These are phyloP conservation scores for Sisymbrium irio DNA, from an alignment of 345 rosid species.

Conservation along the genomic window DNA sequence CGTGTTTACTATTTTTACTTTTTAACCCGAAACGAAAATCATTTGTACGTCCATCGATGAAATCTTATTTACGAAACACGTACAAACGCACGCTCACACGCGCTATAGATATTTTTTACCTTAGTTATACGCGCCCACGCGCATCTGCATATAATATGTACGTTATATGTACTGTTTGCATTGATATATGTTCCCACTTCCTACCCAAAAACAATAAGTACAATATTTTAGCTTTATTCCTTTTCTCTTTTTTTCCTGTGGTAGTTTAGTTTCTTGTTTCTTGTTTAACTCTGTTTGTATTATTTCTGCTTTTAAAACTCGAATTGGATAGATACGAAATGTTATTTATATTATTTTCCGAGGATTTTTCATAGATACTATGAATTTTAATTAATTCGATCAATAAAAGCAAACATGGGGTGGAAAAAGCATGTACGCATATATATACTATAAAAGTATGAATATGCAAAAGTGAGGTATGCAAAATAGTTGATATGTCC, in stretches of 20 bases:
- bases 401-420: constrained; percentile 26
- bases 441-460: not conserved
- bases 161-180: not conserved
- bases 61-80: constrained; percentile 14
- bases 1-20: not conserved
- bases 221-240: too few relatives aligned
- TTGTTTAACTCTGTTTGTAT: not conserved
- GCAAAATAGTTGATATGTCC: constrained; percentile 13
- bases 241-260: not conserved
- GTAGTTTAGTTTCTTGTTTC: not conserved
- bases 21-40: constrained; percentile 30
- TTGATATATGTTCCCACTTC: not conserved
- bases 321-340: constrained; percentile 5
- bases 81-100: constrained; percentile 14
- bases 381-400: not conserved
- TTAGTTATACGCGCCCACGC: not conserved
- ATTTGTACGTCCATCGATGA: too few relatives aligned
- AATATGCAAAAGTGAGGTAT: constrained; percentile 9
- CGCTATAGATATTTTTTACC: not conserved
- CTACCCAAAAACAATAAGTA: not conserved
- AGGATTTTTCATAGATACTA: not conserved
- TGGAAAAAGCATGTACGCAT: not conserved
- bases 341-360: constrained; percentile 5
- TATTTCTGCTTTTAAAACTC: not conserved
- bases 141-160: not conserved